Base-by-base conservation (phyloP, 2,329 filamentous ascomycete species). In the Hansfordia pulvinata region DNA sequence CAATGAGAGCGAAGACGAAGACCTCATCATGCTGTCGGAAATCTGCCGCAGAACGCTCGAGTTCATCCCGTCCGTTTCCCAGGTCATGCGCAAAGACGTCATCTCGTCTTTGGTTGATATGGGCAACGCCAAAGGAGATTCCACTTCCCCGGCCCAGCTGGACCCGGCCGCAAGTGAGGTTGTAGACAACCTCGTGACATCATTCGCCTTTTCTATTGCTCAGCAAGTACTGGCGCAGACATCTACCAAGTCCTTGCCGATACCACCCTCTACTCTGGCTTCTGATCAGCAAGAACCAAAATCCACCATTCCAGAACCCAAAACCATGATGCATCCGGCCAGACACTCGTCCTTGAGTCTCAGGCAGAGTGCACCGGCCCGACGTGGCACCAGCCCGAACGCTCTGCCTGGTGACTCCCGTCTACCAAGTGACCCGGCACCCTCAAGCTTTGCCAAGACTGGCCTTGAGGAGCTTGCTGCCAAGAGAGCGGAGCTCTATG, bases 401-500 rank as follows among this genome's bases (percentile, higher is more conserved):
- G 40, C 63, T 2, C 76, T 74, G 30, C 61, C 71, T 0, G 57
- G 62, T 0, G 53, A n/a, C n/a, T n/a, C n/a, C 57, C 3, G 54
- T 59, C 4, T 42, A 43, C 3, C n/a, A n/a, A n/a, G n/a, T n/a
- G 53, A 71, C 26, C 45, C 44, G 8, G 34, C 56, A 11, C 53
- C 56, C 4, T 52, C 59, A 2, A 60, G 62, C 0, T 69, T 73
- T 29, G 51, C 67, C 10, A 76, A 74, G 33, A 42, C 56, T 6
- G 85, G 88, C 0, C 58, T 86, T 1, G 80, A 92, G 44, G 80
- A 92, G 29, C 60, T 96, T 14, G 82, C 86, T 19, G 81, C 82
- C 23, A 73, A 75, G 33, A 69, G 88, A 41, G 88, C 83, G 5
- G 84, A 93, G 42, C 62, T 96, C 3, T 78, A 84, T 33, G 59